phyloP scores from a whole-genome alignment of 495 filamentous ascomycete genomes.

The Glutinoglossum americanum region DNA sequence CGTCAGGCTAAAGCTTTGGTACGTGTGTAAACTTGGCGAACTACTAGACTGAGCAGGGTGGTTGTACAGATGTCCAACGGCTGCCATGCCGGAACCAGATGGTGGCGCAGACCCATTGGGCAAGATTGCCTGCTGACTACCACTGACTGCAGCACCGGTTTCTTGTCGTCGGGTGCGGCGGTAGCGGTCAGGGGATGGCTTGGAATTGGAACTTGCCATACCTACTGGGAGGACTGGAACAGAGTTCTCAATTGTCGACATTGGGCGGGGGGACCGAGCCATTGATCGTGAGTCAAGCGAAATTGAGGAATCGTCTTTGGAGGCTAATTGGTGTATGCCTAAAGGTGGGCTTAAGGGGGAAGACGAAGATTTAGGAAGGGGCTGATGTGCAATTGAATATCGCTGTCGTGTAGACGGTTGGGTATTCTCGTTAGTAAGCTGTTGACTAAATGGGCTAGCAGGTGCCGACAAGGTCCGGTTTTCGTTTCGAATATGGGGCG shows the following conservation, averaged over 20 bases:
- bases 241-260: conserved; percentile 5
- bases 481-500: conserved; percentile 41
- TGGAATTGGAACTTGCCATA: conserved; percentile 18
- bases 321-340: conserved; percentile 8
- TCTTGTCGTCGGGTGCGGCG: conserved; percentile 20
- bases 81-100: conserved; percentile 4
- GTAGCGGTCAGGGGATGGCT: conserved; percentile 31
- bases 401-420: not conserved
- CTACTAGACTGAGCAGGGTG: conserved; percentile 9
- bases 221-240: conserved; percentile 11
- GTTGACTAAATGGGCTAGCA: conserved; percentile 26
- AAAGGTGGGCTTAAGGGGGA: conserved; percentile 21
- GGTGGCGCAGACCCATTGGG: not conserved
- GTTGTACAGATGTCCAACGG: conserved; percentile 6
- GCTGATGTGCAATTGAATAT: conserved; percentile 15
- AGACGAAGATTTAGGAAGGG: conserved; percentile 17
- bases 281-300: conserved; percentile 15
- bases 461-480: conserved; percentile 46
- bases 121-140: not conserved
- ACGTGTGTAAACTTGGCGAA: conserved; percentile 11
- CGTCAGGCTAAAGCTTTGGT: not conserved
- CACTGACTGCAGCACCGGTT: not conserved
- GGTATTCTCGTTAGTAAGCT: conserved; percentile 17
- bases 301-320: conserved; percentile 27
- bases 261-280: conserved; percentile 18